Conservation (phyloP, 352 stramenopile genomes). For the Blastocystis sp. region DNA sequence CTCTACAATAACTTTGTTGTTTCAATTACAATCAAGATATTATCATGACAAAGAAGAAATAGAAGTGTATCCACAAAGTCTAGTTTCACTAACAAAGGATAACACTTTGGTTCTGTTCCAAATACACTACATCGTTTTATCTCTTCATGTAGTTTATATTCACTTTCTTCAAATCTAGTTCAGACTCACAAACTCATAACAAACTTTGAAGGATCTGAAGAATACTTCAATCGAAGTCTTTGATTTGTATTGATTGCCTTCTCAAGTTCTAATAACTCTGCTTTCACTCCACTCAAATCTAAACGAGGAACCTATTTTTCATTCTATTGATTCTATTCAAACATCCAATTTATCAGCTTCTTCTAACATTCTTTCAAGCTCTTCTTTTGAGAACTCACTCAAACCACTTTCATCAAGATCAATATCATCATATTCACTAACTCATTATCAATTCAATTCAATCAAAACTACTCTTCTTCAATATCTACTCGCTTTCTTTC, state of each 20-base stretch:
- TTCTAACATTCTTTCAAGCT: constrained; percentile 32
- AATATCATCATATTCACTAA: constrained; percentile 26
- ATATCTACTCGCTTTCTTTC: not conserved
- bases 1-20: constrained; percentile 1
- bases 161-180: constrained; percentile 50
- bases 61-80: constrained; percentile 19
- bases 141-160: constrained; percentile 46
- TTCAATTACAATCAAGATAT: constrained; percentile 36
- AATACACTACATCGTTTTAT: constrained; percentile 49
- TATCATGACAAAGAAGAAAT: constrained; percentile 38
- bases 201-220: constrained; percentile 27
- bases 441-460: not conserved
- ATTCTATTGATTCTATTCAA: not conserved
- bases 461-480: constrained; percentile 16
- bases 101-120: constrained; percentile 7
- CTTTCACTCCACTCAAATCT: constrained; percentile 49
- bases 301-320: not conserved
- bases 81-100: constrained; percentile 42
- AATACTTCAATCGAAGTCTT: constrained; percentile 41
- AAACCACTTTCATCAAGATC: constrained; percentile 10
- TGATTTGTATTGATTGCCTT: constrained; percentile 18
- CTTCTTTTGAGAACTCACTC: not conserved
- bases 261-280: constrained; percentile 9
- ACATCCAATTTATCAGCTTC: constrained; percentile 48
- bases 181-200: not conserved